phyloP scores from a whole-genome alignment of 441 rosid genomes.

The Heliophila coronopifolia region DNA sequence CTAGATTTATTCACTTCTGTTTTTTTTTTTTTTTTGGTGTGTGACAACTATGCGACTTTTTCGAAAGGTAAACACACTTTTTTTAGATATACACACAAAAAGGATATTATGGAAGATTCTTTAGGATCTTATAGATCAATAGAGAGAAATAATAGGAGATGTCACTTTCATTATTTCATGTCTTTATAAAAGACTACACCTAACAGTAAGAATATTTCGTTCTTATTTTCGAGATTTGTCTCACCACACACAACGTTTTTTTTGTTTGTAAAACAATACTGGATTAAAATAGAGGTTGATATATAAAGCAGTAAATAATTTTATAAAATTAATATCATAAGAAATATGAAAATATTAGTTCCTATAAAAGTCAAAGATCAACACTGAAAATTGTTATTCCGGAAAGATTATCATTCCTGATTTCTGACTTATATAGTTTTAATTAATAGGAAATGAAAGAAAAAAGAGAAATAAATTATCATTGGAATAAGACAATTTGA shows the following conservation, averaged over 20 bases:
- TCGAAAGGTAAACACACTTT: slow-evolving; percentile 6
- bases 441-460: not conserved
- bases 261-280: not conserved
- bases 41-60: slow-evolving; percentile 7
- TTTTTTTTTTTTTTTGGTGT: too few species aligned
- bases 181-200: slow-evolving; percentile 14
- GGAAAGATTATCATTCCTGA: slow-evolving; percentile 19
- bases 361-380: not conserved
- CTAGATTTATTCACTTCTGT: slow-evolving; percentile 8
- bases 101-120: slow-evolving; percentile 25
- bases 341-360: not conserved
- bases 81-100: not conserved
- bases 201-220: not conserved
- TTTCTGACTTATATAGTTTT: not conserved
- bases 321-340: not conserved
- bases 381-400: slow-evolving; percentile 13
- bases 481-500: not conserved
- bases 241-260: too few species aligned
- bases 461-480: not conserved
- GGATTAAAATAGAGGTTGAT: not conserved
- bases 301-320: not conserved
- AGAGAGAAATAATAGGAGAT: slow-evolving; percentile 14
- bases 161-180: slow-evolving; percentile 15
- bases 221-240: not conserved
- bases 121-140: slow-evolving; percentile 19